Percentiles rank a stretch among this genome's conserved stretches.
Conservation (phyloP, 2,329 filamentous ascomycete species). For the Coniochaeta prunicola region DNA sequence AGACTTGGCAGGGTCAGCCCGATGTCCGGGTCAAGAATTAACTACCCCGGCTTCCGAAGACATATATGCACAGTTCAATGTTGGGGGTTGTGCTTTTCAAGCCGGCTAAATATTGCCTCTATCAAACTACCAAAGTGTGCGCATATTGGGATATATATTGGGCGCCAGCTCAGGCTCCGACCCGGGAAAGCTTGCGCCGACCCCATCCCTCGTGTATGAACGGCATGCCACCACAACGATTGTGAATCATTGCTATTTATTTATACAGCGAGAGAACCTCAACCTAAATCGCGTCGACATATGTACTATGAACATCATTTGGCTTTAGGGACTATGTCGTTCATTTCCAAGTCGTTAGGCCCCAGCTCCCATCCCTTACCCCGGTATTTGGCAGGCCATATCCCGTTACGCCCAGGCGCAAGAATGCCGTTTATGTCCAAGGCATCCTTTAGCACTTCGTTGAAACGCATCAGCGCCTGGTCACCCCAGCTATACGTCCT, state of each 20-base stretch:
- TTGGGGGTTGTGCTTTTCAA: background rate
- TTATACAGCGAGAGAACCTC: background rate
- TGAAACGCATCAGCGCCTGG: conserved; percentile 32
- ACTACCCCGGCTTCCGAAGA: background rate
- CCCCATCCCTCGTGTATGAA: background rate
- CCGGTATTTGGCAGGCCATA: conserved; percentile 24
- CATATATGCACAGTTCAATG: background rate
- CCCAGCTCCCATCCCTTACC: conserved; percentile 23
- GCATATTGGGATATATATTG: background rate
- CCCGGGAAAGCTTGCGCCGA: background rate
- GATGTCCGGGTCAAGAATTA: background rate
- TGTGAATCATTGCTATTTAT: background rate
- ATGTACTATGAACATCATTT: background rate
- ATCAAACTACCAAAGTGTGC: background rate
- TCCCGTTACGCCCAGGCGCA: conserved; percentile 26
- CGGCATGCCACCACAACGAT: too few relatives aligned
- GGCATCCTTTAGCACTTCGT: conserved; percentile 35
- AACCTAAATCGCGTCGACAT: background rate
- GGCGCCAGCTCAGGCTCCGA: background rate
- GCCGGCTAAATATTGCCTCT: background rate
- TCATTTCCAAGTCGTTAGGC: conserved; percentile 13
- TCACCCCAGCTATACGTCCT: conserved; percentile 36
- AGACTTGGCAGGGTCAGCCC: background rate
- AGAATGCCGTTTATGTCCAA: conserved; percentile 33
- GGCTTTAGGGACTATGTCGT: conserved; percentile 5